Base-by-base conservation (phyloP, 1,284 basidiomycete genomes). In the Erythrobasidium hasegawianum region DNA sequence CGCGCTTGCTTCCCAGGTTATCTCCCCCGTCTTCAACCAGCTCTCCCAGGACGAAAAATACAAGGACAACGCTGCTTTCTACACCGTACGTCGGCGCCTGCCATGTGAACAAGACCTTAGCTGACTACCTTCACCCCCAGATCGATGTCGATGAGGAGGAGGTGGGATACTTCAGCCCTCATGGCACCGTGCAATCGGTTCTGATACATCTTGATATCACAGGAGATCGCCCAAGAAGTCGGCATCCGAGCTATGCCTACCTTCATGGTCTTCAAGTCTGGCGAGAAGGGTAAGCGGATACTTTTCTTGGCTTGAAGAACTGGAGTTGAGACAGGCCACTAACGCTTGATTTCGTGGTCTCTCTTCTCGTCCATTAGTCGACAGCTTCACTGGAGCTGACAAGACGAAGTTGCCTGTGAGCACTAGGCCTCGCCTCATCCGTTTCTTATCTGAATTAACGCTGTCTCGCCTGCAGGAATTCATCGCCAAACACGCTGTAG, bases 201-300 rank as follows among this genome's bases (percentile, higher is more conserved):
- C 40, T 11, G 10, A 41, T n/a, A 11, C 40, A 41, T n/a, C 11
- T 41, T 10, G 10, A 41, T 11, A 47, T 47, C 50, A 33, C 16
- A 69, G 67, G 78, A 82, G 69, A 78, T 83, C 70, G 79, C 81
- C 8, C 77, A 84, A 74, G 87, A 87, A 77, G 84, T 87, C 65
- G 84, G 83, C 59, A 84, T 96, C 78, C 83, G 84, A 73, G 86
- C 87, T 78, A 87, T 90, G 84, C 89, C 89, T 16, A 89, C 88
- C 2, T 90, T 90, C 80, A 78, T 84, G 64, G 81, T 83, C 39
- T 89, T 85, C 83, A 83, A 87, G 80, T 81, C 84, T 70, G 87
- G 87, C 52, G 61, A 64, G 33, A 33, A 33, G 11, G 33, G 33
- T 33, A 33, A 11, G 33, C 33, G 33, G 33, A 33, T 11, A 33